Evolutionary conservation across 1,284 basidiomycete genomes (phyloP).

Genomic region (Coniferiporia sulphurascens): DNA sequence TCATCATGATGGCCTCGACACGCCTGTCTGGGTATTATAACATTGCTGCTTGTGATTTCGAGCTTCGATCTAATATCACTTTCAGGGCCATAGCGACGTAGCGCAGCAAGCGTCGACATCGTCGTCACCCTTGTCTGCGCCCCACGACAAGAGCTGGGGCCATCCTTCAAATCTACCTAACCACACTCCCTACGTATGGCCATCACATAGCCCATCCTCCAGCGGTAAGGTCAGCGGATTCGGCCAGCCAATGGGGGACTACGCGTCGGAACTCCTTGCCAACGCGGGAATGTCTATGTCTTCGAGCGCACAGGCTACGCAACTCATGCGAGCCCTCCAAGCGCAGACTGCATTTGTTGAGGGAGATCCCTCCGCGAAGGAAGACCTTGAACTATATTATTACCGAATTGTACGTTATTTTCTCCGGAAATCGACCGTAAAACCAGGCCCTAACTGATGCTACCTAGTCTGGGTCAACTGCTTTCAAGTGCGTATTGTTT

Average conservation of each 20-base stretch:
- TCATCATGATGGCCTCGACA: neutral
- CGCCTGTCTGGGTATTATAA: neutral
- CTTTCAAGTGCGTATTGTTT: slow-evolving; percentile 20
- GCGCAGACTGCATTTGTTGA: slow-evolving; percentile 35
- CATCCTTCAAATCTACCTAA: too few relatives aligned
- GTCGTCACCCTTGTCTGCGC: too few relatives aligned
- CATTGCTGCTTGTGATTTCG: neutral
- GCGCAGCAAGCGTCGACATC: too few relatives aligned
- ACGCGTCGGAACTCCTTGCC: slow-evolving; percentile 1
- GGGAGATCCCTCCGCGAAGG: slow-evolving; percentile 28
- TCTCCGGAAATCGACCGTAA: neutral
- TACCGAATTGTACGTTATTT: slow-evolving; percentile 30
- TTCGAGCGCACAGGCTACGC: slow-evolving; percentile 3
- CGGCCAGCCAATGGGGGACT: neutral
- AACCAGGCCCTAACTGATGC: neutral
- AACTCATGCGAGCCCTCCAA: slow-evolving; percentile 32
- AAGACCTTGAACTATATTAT: slow-evolving; percentile 35
- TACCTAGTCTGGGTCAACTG: slow-evolving; percentile 31
- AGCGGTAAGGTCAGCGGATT: neutral
- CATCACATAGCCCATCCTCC: slow-evolving; percentile 5
- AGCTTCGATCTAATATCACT: too few relatives aligned
- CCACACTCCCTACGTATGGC: neutral
- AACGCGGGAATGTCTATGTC: neutral
- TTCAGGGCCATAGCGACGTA: too few relatives aligned
- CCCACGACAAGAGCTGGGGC: too few relatives aligned